phyloP scores from a whole-genome alignment of 2,329 filamentous ascomycete species.

The Gyromitra esculenta region DNA sequence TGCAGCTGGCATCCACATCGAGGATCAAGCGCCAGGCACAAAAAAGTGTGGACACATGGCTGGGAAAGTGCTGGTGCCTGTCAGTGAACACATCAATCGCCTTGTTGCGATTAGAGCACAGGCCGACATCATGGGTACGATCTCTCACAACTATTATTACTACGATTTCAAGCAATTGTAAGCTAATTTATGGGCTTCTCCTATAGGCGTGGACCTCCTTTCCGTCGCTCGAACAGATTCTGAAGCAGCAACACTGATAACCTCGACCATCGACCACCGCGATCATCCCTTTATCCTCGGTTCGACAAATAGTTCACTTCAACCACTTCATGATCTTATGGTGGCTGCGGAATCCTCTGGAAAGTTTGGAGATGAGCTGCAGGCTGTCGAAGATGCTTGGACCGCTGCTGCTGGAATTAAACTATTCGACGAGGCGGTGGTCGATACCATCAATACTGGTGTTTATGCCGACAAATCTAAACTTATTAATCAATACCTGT shows the following conservation, averaged over 20 bases:
- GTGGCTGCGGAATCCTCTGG: constrained; percentile 81
- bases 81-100: constrained; percentile 97
- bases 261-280: constrained; percentile 91
- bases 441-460: constrained; percentile 78
- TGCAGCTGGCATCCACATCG: constrained; percentile 96
- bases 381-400: constrained; percentile 94
- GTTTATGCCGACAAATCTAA: constrained; percentile 74
- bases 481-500: constrained; percentile 73
- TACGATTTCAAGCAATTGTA: neutral
- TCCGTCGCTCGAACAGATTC: constrained; percentile 95
- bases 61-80: constrained; percentile 95
- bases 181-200: constrained; percentile 8
- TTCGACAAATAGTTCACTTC: constrained; percentile 82
- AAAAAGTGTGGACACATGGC: constrained; percentile 99
- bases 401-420: constrained; percentile 78
- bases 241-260: constrained; percentile 96
- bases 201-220: constrained; percentile 78
- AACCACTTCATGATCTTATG: constrained; percentile 92
- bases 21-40: constrained; percentile 96
- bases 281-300: constrained; percentile 95
- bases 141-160: constrained; percentile 44
- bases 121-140: constrained; percentile 93
- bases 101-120: constrained; percentile 96
- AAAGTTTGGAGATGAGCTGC: constrained; percentile 81
- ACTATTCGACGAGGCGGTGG: constrained; percentile 89